Evolutionary conservation across 1,139 yeast genomes (phyloP).

Genomic region (Zhuliangozyma parablackwelliae): DNA sequence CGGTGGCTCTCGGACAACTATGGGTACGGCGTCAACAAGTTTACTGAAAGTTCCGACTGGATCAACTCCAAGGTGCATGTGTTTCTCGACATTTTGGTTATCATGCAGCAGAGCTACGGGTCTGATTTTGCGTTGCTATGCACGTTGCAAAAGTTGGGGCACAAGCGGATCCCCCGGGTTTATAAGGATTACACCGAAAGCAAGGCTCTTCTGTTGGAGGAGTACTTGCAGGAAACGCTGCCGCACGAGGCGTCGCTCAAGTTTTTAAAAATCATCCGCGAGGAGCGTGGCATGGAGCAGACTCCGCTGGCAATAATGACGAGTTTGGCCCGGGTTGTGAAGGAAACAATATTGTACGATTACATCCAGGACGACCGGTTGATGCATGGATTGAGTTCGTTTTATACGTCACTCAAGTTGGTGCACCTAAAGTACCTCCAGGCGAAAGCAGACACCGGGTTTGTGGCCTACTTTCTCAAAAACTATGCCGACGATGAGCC

Average conservation of each 20-base stretch:
- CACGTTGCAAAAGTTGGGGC: slow-evolving; percentile 18
- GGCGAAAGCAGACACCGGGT: slow-evolving; percentile 9
- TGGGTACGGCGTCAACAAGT: slow-evolving; percentile 41
- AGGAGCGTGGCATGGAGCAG: slow-evolving; percentile 10
- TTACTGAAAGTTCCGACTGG: slow-evolving; percentile 54
- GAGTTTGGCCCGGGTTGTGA: slow-evolving; percentile 16
- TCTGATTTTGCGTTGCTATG: slow-evolving; percentile 32
- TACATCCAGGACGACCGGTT: slow-evolving; percentile 6
- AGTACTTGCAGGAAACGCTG: slow-evolving; percentile 7
- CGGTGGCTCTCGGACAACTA: slow-evolving; percentile 29
- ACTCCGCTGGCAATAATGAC: slow-evolving; percentile 16
- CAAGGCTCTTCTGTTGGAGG: slow-evolving; percentile 12
- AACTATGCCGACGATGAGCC: slow-evolving; percentile 41
- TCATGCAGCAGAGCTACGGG: slow-evolving; percentile 28
- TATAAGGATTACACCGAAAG: slow-evolving; percentile 4
- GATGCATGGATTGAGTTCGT: slow-evolving; percentile 17
- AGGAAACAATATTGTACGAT: slow-evolving; percentile 18
- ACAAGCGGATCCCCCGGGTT: not conserved
- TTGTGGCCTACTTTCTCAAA: slow-evolving; percentile 37
- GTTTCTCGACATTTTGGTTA: slow-evolving; percentile 46
- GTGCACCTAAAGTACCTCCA: slow-evolving; percentile 16
- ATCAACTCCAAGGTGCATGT: slow-evolving; percentile 44
- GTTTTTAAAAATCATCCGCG: slow-evolving; percentile 11
- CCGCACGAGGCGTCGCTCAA: not conserved
- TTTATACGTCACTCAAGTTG: slow-evolving; percentile 22